These are phyloP conservation scores for Hypoxylon fuscum DNA, from an alignment of 495 filamentous ascomycete genomes.

Conservation along the genomic window DNA sequence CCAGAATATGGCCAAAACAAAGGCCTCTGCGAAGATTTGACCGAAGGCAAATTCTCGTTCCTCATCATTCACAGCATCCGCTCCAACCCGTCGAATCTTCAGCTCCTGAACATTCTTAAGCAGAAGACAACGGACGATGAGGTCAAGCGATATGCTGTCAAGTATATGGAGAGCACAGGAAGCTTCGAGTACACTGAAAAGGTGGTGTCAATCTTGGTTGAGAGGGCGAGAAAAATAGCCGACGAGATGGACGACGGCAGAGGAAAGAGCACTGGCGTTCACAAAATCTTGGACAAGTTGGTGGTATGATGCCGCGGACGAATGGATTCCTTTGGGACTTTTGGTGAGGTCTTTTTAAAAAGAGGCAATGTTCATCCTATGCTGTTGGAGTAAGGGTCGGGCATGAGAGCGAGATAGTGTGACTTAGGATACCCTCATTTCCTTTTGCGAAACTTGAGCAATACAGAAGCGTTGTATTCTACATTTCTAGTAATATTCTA, in stretches of 20 bases:
- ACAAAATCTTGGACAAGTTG: slow-evolving; percentile 61
- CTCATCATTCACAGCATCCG: slow-evolving; percentile 96
- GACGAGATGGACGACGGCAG: slow-evolving; percentile 69
- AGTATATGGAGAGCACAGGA: slow-evolving; percentile 87
- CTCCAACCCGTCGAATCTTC: slow-evolving; percentile 76
- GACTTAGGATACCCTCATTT: slow-evolving; percentile 40
- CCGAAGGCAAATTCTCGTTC: slow-evolving; percentile 98
- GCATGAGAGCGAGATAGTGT: slow-evolving; percentile 14
- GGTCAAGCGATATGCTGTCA: slow-evolving; percentile 91
- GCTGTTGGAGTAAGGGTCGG: slow-evolving; percentile 7
- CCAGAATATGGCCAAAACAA: slow-evolving; percentile 84
- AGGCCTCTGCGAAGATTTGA: slow-evolving; percentile 95
- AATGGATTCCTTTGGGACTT: not conserved
- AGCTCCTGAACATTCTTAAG: slow-evolving; percentile 89
- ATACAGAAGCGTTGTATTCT: not conserved
- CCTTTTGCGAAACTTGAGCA: slow-evolving; percentile 3
- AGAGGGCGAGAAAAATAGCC: slow-evolving; percentile 71
- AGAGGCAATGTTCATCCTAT: not conserved
- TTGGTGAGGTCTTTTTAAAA: no score
- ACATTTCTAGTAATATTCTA: no score
- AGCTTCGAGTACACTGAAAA: slow-evolving; percentile 86
- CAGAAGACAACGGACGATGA: slow-evolving; percentile 87
- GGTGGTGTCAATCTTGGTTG: slow-evolving; percentile 72
- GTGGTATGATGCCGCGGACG: slow-evolving; percentile 37
- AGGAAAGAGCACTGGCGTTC: slow-evolving; percentile 55